Percentiles rank a stretch among this genome's conserved stretches.
phyloP scores from a whole-genome alignment of 495 filamentous ascomycete genomes.

The Xylaria longipes region DNA sequence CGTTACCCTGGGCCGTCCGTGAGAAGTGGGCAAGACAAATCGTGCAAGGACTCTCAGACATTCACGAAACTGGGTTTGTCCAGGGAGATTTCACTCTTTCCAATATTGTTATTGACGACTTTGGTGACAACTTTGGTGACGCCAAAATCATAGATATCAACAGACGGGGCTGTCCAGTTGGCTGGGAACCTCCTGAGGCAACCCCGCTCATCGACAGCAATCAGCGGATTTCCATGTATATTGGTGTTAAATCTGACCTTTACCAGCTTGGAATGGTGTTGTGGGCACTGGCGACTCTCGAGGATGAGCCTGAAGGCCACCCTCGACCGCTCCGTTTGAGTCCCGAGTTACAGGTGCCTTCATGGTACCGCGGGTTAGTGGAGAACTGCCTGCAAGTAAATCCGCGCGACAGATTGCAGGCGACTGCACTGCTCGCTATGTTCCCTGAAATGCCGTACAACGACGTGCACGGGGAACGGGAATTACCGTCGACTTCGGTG shows the following conservation, averaged over 20 bases:
- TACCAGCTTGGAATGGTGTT: slow-evolving; percentile 97
- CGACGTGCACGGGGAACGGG: slow-evolving; percentile 32
- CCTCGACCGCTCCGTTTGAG: slow-evolving; percentile 68
- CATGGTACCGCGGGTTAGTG: slow-evolving; percentile 53
- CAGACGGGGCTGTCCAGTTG: slow-evolving; percentile 90
- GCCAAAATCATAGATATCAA: slow-evolving; percentile 99
- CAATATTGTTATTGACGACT: slow-evolving; percentile 90
- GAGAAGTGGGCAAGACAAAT: slow-evolving; percentile 95
- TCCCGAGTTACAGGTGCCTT: slow-evolving; percentile 48
- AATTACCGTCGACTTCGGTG: slow-evolving; percentile 39
- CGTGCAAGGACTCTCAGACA: slow-evolving; percentile 85
- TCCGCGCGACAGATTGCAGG: slow-evolving; percentile 51
- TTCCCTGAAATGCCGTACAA: slow-evolving; percentile 47
- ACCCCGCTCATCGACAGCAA: slow-evolving; percentile 85
- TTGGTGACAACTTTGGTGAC: slow-evolving; percentile 78
- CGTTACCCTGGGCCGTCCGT: slow-evolving; percentile 74
- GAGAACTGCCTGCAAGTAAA: slow-evolving; percentile 52
- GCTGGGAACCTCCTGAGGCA: slow-evolving; percentile 97
- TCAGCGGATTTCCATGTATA: slow-evolving; percentile 96
- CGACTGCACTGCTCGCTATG: slow-evolving; percentile 45
- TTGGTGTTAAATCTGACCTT: slow-evolving; percentile 95
- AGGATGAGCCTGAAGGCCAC: slow-evolving; percentile 87
- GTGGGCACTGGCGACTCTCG: slow-evolving; percentile 85
- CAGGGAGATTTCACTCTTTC: slow-evolving; percentile 97
- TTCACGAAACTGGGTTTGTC: slow-evolving; percentile 95